phyloP scores from a whole-genome alignment of 1,284 basidiomycete species.

The Rhodofomes roseus region DNA sequence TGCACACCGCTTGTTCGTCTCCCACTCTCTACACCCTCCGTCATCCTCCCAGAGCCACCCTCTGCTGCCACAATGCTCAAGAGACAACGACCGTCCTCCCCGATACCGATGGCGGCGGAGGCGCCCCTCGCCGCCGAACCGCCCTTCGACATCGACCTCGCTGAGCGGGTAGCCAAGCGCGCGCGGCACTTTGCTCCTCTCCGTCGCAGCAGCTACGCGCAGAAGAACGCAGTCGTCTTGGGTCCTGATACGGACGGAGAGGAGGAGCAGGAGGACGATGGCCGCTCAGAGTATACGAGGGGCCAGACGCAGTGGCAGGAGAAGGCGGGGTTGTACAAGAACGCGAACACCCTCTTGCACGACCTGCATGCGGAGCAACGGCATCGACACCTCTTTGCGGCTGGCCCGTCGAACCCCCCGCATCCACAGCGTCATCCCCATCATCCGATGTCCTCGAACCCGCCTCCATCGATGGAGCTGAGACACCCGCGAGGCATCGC shows the following conservation, averaged over 20 bases:
- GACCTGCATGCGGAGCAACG: constrained; percentile 65
- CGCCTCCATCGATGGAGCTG: constrained; percentile 9
- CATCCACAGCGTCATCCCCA: constrained; percentile 7
- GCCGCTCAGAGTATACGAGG: constrained; percentile 19
- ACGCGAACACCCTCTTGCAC: constrained; percentile 58
- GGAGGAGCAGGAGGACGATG: constrained; percentile 9
- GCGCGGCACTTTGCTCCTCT: constrained; percentile 25
- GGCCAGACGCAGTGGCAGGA: constrained; percentile 18
- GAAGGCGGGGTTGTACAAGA: constrained; percentile 42
- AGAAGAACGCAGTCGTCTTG: constrained; percentile 15
- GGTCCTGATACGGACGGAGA: constrained; percentile 30
- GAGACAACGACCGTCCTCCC: constrained; percentile 55
- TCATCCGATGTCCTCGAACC: neutral
- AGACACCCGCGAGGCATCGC: neutral
- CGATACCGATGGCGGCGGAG: constrained; percentile 39
- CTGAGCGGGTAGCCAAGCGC: constrained; percentile 30
- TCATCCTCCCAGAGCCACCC: neutral
- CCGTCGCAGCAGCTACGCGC: constrained; percentile 4
- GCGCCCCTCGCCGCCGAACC: constrained; percentile 24
- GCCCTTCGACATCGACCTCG: constrained; percentile 19
- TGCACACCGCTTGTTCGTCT: neutral
- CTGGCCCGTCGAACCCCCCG: constrained; percentile 17
- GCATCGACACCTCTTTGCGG: constrained; percentile 46
- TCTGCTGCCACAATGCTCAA: constrained; percentile 53
- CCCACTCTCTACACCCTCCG: neutral